Percentiles rank a stretch among this genome's conserved stretches.
phyloP scores from a whole-genome alignment of 768 basidiomycete species.

The Leccinum barrowsii region DNA sequence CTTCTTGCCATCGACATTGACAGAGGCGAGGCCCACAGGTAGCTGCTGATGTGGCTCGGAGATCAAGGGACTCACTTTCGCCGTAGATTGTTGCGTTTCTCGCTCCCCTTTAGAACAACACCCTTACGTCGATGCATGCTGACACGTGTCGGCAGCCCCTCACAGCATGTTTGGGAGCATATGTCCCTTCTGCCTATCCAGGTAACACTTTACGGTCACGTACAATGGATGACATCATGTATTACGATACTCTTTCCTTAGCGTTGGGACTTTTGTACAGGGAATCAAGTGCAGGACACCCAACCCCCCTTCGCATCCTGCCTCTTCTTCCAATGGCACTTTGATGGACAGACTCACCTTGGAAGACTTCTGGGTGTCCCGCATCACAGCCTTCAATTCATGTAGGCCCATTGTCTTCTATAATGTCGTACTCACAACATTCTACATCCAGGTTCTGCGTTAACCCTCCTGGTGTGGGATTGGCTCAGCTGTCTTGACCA shows the following conservation, averaged over 20 bases:
- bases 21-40: background rate
- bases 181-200: background rate
- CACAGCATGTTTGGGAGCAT: background rate
- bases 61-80: background rate
- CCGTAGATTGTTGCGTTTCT: background rate
- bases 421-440: background rate
- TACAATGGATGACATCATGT: background rate
- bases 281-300: background rate
- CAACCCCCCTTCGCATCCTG: background rate
- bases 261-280: background rate
- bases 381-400: constrained; percentile 8
- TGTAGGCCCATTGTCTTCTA: background rate
- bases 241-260: background rate
- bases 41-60: background rate
- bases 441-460: constrained; percentile 1
- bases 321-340: background rate
- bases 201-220: background rate
- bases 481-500: constrained; percentile 10
- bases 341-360: constrained; percentile 4
- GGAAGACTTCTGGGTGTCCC: constrained; percentile 12
- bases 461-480: constrained; percentile 6
- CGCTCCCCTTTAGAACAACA: background rate
- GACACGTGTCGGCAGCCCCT: background rate
- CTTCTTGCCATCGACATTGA: background rate
- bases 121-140: background rate